Percentiles rank a stretch among this genome's conserved stretches.
Evolutionary conservation across 768 basidiomycete species (phyloP).

Genomic region (Termitomyces sp.): DNA sequence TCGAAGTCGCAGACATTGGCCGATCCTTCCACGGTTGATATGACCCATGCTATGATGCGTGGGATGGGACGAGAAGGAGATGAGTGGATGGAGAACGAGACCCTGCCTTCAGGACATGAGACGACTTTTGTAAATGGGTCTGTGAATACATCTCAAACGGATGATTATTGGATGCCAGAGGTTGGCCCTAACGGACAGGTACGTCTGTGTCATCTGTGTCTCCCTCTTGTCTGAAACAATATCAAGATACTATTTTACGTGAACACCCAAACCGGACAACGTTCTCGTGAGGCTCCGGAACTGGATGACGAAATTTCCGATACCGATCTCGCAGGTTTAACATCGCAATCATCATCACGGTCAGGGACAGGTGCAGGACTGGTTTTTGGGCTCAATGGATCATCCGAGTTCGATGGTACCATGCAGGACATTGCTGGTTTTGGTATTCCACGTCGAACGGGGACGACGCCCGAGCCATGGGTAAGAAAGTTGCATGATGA

Average conservation of each 20-base stretch:
- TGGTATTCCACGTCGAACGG: conserved; percentile 55
- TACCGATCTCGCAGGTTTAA: conserved; percentile 58
- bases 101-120: conserved; percentile 31
- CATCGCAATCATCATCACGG: conserved; percentile 57
- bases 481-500: conserved; percentile 77
- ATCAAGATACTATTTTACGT: conserved; percentile 85
- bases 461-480: conserved; percentile 83
- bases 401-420: conserved; percentile 34
- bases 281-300: conserved; percentile 84
- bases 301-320: conserved; percentile 64
- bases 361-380: conserved; percentile 53
- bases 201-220: conserved; percentile 23
- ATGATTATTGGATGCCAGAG: conserved; percentile 91
- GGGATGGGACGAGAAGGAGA: conserved; percentile 40
- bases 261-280: conserved; percentile 85
- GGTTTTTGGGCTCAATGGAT: conserved; percentile 41
- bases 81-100: conserved; percentile 59
- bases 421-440: conserved; percentile 51
- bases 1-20: conserved; percentile 21
- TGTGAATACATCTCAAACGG: conserved; percentile 42
- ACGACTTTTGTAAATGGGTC: conserved; percentile 29
- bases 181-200: conserved; percentile 84
- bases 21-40: conserved; percentile 41
- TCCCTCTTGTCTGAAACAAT: conserved; percentile 1
- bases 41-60: conserved; percentile 47